These are phyloP conservation scores for Penicillium maclennaniae DNA, from an alignment of 495 filamentous ascomycete species.

Conservation along the genomic window DNA sequence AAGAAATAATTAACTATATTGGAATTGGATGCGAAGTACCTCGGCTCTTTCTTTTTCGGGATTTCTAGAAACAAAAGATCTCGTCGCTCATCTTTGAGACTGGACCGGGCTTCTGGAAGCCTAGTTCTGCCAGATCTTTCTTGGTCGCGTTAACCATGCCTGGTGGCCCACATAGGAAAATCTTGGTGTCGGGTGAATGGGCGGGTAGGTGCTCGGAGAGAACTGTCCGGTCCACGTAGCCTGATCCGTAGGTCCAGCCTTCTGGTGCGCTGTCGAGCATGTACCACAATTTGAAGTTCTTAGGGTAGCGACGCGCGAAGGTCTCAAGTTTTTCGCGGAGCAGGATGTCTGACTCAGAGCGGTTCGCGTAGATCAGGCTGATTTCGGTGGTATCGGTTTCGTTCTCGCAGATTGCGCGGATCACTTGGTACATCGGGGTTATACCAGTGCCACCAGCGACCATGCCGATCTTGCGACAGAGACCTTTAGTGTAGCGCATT, in stretches of 20 bases:
- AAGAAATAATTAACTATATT: not conserved
- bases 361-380: constrained; percentile 46
- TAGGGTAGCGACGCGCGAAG: constrained; percentile 35
- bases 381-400: constrained; percentile 46
- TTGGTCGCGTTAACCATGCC: constrained; percentile 39
- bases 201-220: constrained; percentile 22
- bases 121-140: constrained; percentile 30
- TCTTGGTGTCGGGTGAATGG: constrained; percentile 26
- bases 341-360: constrained; percentile 38
- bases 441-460: constrained; percentile 53
- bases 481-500: constrained; percentile 37
- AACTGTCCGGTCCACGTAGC: constrained; percentile 25
- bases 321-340: constrained; percentile 45
- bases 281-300: constrained; percentile 46
- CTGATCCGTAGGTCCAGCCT: constrained; percentile 26
- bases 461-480: constrained; percentile 32
- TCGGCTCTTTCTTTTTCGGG: constrained; percentile 7
- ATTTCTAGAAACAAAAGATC: constrained; percentile 34
- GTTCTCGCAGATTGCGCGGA: constrained; percentile 50
- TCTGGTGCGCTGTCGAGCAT: constrained; percentile 36
- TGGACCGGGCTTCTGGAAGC: constrained; percentile 30
- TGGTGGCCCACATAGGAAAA: constrained; percentile 41
- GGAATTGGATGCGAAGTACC: not conserved
- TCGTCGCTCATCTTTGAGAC: constrained; percentile 39
- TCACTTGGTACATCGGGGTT: constrained; percentile 54